These are phyloP conservation scores for Citrullus mucosospermus DNA, from an alignment of 306 rosid species.

Conservation along the genomic window DNA sequence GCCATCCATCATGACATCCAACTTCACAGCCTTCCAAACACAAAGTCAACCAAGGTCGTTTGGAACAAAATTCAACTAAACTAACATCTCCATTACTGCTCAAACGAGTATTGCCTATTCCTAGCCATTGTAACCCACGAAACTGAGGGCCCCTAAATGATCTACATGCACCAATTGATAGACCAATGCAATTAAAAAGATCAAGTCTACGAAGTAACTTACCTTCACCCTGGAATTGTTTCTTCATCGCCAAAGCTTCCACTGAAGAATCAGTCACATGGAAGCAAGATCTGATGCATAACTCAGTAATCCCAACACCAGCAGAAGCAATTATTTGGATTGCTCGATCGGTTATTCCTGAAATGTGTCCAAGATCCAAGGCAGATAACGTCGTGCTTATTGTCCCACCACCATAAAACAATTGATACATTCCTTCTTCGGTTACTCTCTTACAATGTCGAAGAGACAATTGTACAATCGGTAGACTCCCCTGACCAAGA, in stretches of 20 bases:
- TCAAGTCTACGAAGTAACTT: conserved; percentile 16
- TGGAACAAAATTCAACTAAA: background rate
- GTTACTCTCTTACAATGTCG: conserved; percentile 19
- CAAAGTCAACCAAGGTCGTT: conserved; percentile 15
- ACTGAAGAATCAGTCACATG: conserved; percentile 14
- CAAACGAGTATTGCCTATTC: conserved; percentile 14
- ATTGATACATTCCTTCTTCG: conserved; percentile 15
- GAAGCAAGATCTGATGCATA: conserved; percentile 17
- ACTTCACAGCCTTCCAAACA: conserved; percentile 23
- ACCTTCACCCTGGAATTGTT: conserved; percentile 5
- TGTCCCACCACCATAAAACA: conserved; percentile 18
- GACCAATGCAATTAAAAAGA: conserved; percentile 15
- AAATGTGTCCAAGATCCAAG: conserved; percentile 23
- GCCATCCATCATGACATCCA: conserved; percentile 30
- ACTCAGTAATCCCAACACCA: conserved; percentile 13
- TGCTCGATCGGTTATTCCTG: conserved; percentile 17
- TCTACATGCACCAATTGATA: conserved; percentile 9
- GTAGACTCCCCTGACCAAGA: conserved; percentile 13
- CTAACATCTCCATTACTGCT: background rate
- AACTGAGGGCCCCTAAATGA: conserved; percentile 16
- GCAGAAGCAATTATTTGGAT: conserved; percentile 4
- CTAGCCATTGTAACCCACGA: conserved; percentile 22
- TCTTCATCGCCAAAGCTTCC: conserved; percentile 19
- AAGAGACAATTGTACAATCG: conserved; percentile 18
- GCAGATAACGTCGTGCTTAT: conserved; percentile 11